Evolutionary conservation across 352 stramenopile species (phyloP).

Genomic region (Phytophthora foliorum): DNA sequence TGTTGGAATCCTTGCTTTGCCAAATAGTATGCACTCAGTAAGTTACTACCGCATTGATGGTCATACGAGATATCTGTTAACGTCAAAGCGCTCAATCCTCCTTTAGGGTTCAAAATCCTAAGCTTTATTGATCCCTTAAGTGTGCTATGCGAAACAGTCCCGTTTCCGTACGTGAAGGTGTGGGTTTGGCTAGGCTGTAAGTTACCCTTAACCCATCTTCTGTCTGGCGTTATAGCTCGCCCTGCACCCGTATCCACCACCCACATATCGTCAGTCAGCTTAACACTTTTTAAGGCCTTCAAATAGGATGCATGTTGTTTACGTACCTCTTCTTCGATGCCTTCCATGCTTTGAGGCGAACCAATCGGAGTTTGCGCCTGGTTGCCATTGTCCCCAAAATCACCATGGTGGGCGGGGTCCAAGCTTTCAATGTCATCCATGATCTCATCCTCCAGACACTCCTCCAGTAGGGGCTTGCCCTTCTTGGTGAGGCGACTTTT

Average conservation of each 20-base stretch:
- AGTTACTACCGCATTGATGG: background rate
- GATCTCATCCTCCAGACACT: background rate
- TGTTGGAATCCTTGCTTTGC: conserved; percentile 19
- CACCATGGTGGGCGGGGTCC: background rate
- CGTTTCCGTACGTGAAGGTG: conserved; percentile 17
- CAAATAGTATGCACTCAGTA: conserved; percentile 19
- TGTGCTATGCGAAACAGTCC: background rate
- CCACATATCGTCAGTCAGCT: conserved; percentile 12
- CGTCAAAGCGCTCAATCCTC: conserved; percentile 8
- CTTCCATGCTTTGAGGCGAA: conserved; percentile 9
- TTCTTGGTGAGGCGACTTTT: conserved; percentile 1
- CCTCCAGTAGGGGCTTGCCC: conserved; percentile 10
- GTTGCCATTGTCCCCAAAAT: conserved; percentile 8
- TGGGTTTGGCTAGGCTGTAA: background rate
- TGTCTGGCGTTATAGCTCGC: conserved; percentile 9
- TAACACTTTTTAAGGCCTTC: conserved; percentile 3
- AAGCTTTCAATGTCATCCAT: conserved; percentile 9
- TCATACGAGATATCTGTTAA: conserved; percentile 17
- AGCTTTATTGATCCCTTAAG: conserved; percentile 21
- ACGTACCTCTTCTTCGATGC: conserved; percentile 20
- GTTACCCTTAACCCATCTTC: conserved; percentile 4
- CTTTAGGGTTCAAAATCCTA: conserved; percentile 12
- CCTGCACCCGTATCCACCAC: conserved; percentile 16
- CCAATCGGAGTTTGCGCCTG: background rate
- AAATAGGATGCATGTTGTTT: conserved; percentile 7